These are phyloP conservation scores for Lyophyllum shimeji DNA, from an alignment of 768 basidiomycete genomes.

Conservation along the genomic window DNA sequence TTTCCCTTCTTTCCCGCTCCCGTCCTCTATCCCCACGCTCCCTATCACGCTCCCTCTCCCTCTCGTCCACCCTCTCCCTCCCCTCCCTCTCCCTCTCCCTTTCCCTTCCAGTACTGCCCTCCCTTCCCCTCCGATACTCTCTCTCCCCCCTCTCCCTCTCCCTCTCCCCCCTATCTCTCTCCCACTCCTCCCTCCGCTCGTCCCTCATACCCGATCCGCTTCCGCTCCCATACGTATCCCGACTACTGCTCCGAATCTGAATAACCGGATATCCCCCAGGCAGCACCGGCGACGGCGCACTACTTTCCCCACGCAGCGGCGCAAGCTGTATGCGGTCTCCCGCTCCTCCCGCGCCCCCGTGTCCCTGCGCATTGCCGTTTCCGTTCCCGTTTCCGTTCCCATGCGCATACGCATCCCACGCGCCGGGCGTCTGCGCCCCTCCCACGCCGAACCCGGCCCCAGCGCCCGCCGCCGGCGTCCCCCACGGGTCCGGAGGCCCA, in stretches of 20 bases:
- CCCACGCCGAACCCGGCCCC: not conserved
- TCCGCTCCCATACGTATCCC: constrained; percentile 23
- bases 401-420: constrained; percentile 8
- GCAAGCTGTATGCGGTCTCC: constrained; percentile 55
- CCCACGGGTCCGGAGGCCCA: constrained; percentile 8
- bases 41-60: constrained; percentile 20
- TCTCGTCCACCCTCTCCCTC: constrained; percentile 10
- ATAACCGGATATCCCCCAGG: constrained; percentile 27
- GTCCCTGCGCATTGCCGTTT: not conserved
- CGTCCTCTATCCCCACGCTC: constrained; percentile 15
- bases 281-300: constrained; percentile 16
- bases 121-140: constrained; percentile 10
- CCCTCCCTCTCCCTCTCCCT: constrained; percentile 18
- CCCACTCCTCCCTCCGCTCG: constrained; percentile 11
- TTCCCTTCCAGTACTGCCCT: constrained; percentile 14
- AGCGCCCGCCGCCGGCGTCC: constrained; percentile 3
- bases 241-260: constrained; percentile 34
- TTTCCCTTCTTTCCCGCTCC: constrained; percentile 19
- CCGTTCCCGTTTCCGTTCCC: not conserved
- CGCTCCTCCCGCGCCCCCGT: constrained; percentile 17
- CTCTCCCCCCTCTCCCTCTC: constrained; percentile 9
- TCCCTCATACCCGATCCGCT: constrained; percentile 14
- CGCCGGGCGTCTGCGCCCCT: not conserved
- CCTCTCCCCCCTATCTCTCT: constrained; percentile 14
- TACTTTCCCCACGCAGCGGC: constrained; percentile 38